Evolutionary conservation across 805 yeast genomes (phyloP).

Genomic region (Candida nemodendra): DNA sequence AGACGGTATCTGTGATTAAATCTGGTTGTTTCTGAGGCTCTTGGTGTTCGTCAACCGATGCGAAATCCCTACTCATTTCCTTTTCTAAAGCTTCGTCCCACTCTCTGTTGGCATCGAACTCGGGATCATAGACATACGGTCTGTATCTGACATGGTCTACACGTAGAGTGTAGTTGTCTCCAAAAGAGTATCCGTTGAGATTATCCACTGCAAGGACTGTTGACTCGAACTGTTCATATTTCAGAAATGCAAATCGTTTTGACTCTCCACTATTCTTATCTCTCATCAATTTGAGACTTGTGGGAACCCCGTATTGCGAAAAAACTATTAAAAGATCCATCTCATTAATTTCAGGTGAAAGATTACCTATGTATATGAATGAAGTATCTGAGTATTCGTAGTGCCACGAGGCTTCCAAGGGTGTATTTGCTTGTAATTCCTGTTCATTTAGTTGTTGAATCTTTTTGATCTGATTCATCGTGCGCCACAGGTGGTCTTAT

Average conservation of each 20-base stretch:
- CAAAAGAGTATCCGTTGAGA: conserved; percentile 57
- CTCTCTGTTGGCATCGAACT: conserved; percentile 44
- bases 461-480: conserved; percentile 23
- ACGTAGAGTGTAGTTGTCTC: conserved; percentile 47
- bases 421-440: conserved; percentile 62
- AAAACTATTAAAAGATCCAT: conserved; percentile 75
- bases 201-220: conserved; percentile 87
- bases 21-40: neutral
- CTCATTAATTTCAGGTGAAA: conserved; percentile 65
- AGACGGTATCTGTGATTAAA: conserved; percentile 7
- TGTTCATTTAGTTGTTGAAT: conserved; percentile 60
- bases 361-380: conserved; percentile 72
- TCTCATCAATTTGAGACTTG: conserved; percentile 65
- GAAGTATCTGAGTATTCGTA: conserved; percentile 75
- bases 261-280: conserved; percentile 66
- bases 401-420: conserved; percentile 83
- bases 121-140: conserved; percentile 41
- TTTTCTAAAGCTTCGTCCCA: conserved; percentile 28
- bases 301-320: conserved; percentile 88
- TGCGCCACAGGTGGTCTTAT: too few species aligned
- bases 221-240: conserved; percentile 78
- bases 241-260: conserved; percentile 75
- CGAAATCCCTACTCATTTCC: conserved; percentile 48
- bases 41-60: conserved; percentile 22
- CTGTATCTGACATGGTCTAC: conserved; percentile 74